phyloP scores from a whole-genome alignment of 139 green algal genomes.

The Volvox reticuliferus region DNA sequence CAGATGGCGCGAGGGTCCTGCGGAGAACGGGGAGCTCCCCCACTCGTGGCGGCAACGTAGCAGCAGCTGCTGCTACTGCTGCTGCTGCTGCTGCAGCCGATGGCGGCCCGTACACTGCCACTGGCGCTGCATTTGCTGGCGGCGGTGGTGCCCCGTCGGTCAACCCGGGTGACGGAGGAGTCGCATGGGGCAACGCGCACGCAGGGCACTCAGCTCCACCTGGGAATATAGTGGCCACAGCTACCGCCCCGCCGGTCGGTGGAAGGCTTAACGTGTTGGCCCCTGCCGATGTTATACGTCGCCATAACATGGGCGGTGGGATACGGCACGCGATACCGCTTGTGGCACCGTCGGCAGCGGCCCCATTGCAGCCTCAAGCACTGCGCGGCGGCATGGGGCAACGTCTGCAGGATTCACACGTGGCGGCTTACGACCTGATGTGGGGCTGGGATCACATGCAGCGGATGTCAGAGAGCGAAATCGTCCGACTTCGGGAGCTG shows the following conservation, averaged over 20 bases:
- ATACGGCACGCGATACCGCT: constrained; percentile 38
- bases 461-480: background rate
- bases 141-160: constrained; percentile 20
- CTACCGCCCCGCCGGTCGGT: background rate
- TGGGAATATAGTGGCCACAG: background rate
- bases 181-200: background rate
- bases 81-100: background rate
- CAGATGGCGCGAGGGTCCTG: background rate
- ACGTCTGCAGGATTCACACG: background rate
- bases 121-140: no score
- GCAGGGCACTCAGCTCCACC: background rate
- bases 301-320: constrained; percentile 14
- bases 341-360: background rate
- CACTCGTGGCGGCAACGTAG: background rate
- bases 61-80: background rate
- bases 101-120: background rate
- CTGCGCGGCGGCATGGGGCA: background rate
- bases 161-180: background rate
- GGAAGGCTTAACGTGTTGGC: background rate
- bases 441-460: constrained; percentile 33
- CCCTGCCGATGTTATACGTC: constrained; percentile 7
- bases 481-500: background rate
- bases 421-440: constrained; percentile 16
- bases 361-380: background rate
- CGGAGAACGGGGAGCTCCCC: background rate